Conservation (phyloP, 352 stramenopile species). For the Aphanomyces euteiches region DNA sequence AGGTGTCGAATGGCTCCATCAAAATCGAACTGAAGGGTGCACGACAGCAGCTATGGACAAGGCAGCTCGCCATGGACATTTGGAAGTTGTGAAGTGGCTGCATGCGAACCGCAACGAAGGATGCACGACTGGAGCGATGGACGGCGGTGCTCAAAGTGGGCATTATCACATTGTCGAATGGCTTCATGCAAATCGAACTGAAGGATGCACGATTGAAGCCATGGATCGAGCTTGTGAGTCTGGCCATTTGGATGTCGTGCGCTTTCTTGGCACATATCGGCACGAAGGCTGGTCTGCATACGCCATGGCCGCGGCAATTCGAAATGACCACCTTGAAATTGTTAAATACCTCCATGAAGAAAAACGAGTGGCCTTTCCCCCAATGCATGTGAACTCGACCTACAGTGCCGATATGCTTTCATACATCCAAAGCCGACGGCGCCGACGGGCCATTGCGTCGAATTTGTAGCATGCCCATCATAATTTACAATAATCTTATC, state of each 20-base stretch:
- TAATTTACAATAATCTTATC: no score
- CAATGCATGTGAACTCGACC: background rate
- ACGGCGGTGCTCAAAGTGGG: conserved; percentile 19
- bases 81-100: conserved; percentile 24
- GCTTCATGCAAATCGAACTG: conserved; percentile 16
- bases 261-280: conserved; percentile 11
- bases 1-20: conserved; percentile 3
- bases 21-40: conserved; percentile 32
- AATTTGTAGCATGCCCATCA: no score
- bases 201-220: conserved; percentile 9
- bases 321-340: conserved; percentile 42
- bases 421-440: background rate
- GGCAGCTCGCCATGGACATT: conserved; percentile 7
- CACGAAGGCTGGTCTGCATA: conserved; percentile 31
- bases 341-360: conserved; percentile 37
- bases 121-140: conserved; percentile 21
- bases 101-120: conserved; percentile 12
- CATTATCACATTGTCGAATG: conserved; percentile 22
- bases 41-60: conserved; percentile 16
- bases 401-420: background rate
- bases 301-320: conserved; percentile 42
- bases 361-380: background rate
- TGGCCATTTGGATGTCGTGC: conserved; percentile 27
- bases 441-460: background rate
- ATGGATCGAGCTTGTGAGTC: conserved; percentile 18